Base-by-base conservation (phyloP, 768 basidiomycete genomes). In the Lentinula raphanica region DNA sequence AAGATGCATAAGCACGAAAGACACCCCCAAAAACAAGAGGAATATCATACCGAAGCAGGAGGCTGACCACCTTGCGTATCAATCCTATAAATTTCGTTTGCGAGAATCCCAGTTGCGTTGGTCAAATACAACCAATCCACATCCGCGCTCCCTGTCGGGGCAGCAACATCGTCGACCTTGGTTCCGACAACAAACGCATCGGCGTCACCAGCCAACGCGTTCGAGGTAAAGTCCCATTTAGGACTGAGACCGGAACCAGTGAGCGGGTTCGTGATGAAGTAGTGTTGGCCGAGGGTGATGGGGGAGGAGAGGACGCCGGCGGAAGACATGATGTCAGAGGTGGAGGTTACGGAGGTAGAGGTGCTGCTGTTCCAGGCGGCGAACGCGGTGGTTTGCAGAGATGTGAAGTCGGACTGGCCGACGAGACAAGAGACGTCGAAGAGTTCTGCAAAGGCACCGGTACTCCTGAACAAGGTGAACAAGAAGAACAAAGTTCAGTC, bases 121-220 rank as follows among this genome's bases (percentile, higher is more conserved):
- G 69, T 73, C 21, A 89, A 65, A 61, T 76, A 68, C 3, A 87
- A 69, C 81, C 82, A 86, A 59, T 84, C 80, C 25, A 88, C 73
- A 62, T 86, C 77, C 32, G 66, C 54, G 0, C 65, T 45, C 19
- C 75, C 71, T 4, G 70, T 71, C 4, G 80, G 79, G 0, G 81
- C 73, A 4, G 75, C 63, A 6, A 84, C 53, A 55, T 72, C 69
- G 0, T 68, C 77, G 19, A 67, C 65, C 63, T 75, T 80, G 13
- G 75, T 73, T 9, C 69, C 83, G 29, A 82, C 65, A 25, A 80
- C 78, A 59, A 73, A 84, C 3, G 79, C 79, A 38, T 77, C 64
- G 0, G 73, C 54, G 56, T 81, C 74, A 6, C 76, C 78, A 36
- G 68, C 66, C 17, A 71, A 69, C n/a, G 65, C 63, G 3, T 69